These are phyloP conservation scores for Sphaerulina musiva DNA, from an alignment of 2,329 filamentous ascomycete species.

Conservation along the genomic window DNA sequence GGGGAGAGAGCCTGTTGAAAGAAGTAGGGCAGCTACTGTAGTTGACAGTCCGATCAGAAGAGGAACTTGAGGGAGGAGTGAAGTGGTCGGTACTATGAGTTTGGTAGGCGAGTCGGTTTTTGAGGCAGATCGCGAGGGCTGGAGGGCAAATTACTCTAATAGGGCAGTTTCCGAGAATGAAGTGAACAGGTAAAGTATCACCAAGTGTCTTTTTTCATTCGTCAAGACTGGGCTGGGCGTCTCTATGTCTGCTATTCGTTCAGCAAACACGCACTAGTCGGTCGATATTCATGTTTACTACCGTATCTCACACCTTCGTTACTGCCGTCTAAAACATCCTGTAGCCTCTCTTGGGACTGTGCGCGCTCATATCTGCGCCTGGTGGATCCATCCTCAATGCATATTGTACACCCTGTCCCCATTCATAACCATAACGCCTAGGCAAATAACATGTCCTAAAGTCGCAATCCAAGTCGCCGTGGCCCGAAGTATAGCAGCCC, in stretches of 20 bases:
- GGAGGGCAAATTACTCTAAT: neutral
- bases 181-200: neutral
- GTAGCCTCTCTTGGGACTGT: neutral
- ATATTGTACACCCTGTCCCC: neutral
- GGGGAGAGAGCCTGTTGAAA: neutral
- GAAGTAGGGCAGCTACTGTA: neutral
- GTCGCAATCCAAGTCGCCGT: conserved; percentile 31
- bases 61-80: neutral
- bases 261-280: neutral
- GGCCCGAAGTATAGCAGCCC: conserved; percentile 43
- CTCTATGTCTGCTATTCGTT: neutral
- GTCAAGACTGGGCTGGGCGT: neutral
- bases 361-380: neutral
- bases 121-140: neutral
- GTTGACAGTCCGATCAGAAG: neutral
- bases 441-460: conserved; percentile 8
- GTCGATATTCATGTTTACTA: neutral
- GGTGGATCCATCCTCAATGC: neutral
- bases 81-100: neutral
- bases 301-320: neutral
- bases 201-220: neutral
- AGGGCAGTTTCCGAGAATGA: neutral
- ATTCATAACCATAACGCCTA: neutral
- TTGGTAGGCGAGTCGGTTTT: neutral
- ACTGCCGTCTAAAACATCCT: neutral